A percentile compares a stretch with the other conserved stretches of the same genome.
phyloP scores from a whole-genome alignment of 345 rosid species.

The Lagerstroemia speciosa region DNA sequence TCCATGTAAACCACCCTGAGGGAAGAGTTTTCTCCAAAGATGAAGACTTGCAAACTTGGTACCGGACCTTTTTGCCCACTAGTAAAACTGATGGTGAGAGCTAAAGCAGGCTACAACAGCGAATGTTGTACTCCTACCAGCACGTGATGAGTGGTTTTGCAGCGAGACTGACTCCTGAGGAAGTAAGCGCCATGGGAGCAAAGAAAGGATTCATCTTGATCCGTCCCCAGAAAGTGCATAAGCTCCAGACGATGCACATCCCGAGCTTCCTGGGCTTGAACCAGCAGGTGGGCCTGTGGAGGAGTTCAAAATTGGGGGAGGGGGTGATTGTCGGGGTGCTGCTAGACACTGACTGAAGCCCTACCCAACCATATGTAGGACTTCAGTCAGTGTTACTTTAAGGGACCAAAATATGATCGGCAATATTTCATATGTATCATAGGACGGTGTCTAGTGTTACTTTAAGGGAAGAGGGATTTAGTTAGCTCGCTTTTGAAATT shows the following conservation, averaged over 20 bases:
- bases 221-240: slow-evolving; percentile 16
- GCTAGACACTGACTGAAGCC: slow-evolving; percentile 45
- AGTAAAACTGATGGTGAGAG: slow-evolving; percentile 5
- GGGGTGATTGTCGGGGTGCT: slow-evolving; percentile 47
- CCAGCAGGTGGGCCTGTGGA: slow-evolving; percentile 28
- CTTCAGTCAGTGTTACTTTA: no score
- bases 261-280: slow-evolving; percentile 45
- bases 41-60: slow-evolving; percentile 17
- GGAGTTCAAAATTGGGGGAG: slow-evolving; percentile 28
- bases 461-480: no score
- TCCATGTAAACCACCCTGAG: slow-evolving; percentile 16
- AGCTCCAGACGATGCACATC: slow-evolving; percentile 40
- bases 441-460: no score
- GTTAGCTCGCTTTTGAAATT: no score
- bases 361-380: no score
- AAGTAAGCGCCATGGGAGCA: slow-evolving; percentile 28
- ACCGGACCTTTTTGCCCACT: slow-evolving; percentile 22
- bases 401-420: no score
- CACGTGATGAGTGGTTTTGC: slow-evolving; percentile 40
- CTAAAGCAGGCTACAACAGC: slow-evolving; percentile 2
- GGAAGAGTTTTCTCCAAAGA: slow-evolving; percentile 5
- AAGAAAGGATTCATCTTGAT: slow-evolving; percentile 30
- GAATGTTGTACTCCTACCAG: slow-evolving; percentile 30
- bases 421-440: no score
- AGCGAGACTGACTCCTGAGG: slow-evolving; percentile 40